phyloP scores from a whole-genome alignment of 495 filamentous ascomycete genomes.

The Bombardia bombarda region DNA sequence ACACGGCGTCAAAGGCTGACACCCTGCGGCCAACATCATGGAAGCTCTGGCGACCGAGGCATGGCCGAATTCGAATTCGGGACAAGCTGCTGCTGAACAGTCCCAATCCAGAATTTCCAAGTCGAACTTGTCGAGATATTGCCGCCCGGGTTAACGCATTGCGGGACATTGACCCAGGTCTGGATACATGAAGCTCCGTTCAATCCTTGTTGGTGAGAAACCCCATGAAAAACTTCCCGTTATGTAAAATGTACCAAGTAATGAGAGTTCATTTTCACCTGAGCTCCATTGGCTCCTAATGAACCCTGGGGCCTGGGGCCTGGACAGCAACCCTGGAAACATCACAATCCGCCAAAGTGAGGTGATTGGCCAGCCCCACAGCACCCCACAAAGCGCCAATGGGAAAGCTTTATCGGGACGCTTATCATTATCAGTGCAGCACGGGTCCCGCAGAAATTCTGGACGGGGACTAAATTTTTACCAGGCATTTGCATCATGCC shows the following conservation, averaged over 20 bases:
- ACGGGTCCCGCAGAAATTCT: neutral
- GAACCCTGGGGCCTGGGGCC: neutral
- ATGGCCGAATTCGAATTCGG: neutral
- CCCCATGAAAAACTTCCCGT: neutral
- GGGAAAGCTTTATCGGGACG: no score
- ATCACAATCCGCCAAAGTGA: no score
- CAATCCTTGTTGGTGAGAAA: neutral
- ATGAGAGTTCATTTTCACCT: no score
- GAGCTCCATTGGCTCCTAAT: no score
- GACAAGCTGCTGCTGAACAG: no score
- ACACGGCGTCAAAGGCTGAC: neutral
- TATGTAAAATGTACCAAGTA: neutral
- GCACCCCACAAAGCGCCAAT: no score
- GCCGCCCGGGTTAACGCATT: slow-evolving; percentile 20
- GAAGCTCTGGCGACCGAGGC: slow-evolving; percentile 1
- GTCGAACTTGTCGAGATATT: slow-evolving; percentile 2
- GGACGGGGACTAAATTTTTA: neutral
- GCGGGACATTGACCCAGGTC: slow-evolving; percentile 25
- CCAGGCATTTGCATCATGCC: neutral
- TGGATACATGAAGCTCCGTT: neutral
- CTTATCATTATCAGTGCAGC: no score
- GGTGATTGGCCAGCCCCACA: neutral
- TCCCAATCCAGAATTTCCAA: neutral
- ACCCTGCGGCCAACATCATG: slow-evolving; percentile 1
- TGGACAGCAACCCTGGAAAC: neutral